Evolutionary conservation across 2,329 filamentous ascomycete genomes (phyloP).

Genomic region (Colletotrichum sp.): DNA sequence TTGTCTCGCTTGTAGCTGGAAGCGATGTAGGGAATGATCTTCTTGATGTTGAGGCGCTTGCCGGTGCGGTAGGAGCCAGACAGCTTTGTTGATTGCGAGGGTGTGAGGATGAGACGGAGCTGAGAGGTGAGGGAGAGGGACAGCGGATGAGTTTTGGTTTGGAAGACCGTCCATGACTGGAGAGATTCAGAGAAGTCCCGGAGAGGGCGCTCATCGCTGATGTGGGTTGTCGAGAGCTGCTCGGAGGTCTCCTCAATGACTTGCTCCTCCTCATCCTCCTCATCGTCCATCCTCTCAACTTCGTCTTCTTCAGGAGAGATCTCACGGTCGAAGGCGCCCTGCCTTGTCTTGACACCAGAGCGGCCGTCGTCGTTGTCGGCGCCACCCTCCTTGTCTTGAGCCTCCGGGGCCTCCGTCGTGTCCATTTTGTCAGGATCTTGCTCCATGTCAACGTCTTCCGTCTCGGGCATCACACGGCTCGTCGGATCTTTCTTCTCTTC

Average conservation of each 20-base stretch:
- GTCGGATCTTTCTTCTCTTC: constrained; percentile 66
- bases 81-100: constrained; percentile 94
- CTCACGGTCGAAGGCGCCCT: constrained; percentile 63
- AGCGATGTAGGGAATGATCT: constrained; percentile 98
- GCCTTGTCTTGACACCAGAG: constrained; percentile 64
- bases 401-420: constrained; percentile 32
- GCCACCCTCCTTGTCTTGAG: constrained; percentile 29
- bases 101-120: constrained; percentile 91
- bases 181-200: constrained; percentile 63
- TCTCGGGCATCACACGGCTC: constrained; percentile 58
- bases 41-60: constrained; percentile 98
- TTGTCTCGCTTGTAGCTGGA: constrained; percentile 99
- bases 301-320: constrained; percentile 45
- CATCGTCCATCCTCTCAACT: constrained; percentile 31
- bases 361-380: constrained; percentile 56
- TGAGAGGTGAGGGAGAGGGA: constrained; percentile 92
- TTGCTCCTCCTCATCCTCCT: constrained; percentile 54
- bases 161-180: constrained; percentile 83
- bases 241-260: constrained; percentile 58
- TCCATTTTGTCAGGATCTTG: constrained; percentile 55
- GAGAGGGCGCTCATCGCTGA: constrained; percentile 53
- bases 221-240: constrained; percentile 76
- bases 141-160: constrained; percentile 82
- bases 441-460: constrained; percentile 48
- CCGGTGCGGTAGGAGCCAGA: constrained; percentile 96